Conservation (phyloP, 192 early-diverging fungal species). For the Coemansia pectinata region DNA sequence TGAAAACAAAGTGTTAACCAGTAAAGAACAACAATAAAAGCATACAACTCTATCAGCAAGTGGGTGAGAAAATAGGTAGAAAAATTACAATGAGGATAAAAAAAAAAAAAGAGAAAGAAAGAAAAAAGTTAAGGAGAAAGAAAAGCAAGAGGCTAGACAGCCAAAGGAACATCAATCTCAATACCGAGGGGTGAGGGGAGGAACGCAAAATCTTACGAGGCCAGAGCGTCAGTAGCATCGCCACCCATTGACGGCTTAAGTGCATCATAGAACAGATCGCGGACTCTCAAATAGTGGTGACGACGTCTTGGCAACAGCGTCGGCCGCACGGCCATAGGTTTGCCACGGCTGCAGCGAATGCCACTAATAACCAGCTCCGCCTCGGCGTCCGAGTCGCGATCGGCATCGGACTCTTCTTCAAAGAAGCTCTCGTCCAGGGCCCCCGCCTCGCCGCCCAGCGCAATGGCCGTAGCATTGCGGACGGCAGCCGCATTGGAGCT, state of each 20-base stretch:
- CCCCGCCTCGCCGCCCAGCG: conserved; percentile 60
- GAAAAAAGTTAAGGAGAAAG: background rate
- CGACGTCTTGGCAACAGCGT: conserved; percentile 60
- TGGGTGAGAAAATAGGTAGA: background rate
- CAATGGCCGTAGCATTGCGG: conserved; percentile 49
- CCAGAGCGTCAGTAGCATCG: conserved; percentile 23
- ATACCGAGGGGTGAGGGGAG: too few relatives aligned
- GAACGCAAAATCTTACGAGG: background rate
- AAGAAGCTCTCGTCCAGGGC: conserved; percentile 46
- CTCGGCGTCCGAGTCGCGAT: conserved; percentile 60
- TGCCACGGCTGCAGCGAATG: conserved; percentile 62
- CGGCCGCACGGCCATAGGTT: conserved; percentile 62
- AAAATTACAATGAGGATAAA: conserved; percentile 1
- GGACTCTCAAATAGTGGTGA: conserved; percentile 61
- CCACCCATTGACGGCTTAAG: conserved; percentile 51
- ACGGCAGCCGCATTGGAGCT: conserved; percentile 46
- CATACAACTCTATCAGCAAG: background rate
- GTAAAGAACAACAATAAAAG: background rate
- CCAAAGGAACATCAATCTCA: background rate
- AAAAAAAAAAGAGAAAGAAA: background rate
- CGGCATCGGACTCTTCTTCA: conserved; percentile 68
- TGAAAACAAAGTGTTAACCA: background rate
- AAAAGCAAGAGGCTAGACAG: background rate
- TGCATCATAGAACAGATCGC: conserved; percentile 68
- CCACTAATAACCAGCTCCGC: conserved; percentile 62